phyloP scores from a whole-genome alignment of 257 asterid species.

The Voacanga thouarsii region DNA sequence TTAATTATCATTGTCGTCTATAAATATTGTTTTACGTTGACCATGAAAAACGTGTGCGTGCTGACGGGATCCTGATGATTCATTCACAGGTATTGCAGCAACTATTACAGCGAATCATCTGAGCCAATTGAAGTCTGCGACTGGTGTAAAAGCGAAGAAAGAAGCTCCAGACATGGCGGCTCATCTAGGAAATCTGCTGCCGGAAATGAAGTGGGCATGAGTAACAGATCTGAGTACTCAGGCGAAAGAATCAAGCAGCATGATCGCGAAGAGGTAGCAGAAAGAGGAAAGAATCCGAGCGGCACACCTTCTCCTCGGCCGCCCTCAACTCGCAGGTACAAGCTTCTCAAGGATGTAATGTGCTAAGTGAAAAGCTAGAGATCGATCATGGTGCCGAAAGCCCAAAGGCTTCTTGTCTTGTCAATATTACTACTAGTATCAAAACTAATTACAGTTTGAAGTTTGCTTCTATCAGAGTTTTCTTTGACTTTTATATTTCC shows the following conservation, averaged over 20 bases:
- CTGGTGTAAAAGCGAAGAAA: constrained; percentile 83
- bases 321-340: constrained; percentile 77
- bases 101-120: constrained; percentile 64
- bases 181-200: constrained; percentile 25
- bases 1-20: neutral
- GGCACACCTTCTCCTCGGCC: constrained; percentile 62
- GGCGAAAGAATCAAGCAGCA: constrained; percentile 66
- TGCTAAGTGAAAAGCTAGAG: constrained; percentile 35
- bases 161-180: constrained; percentile 23
- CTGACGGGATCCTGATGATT: neutral
- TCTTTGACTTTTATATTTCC: constrained; percentile 13
- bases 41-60: neutral
- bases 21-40: neutral
- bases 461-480: constrained; percentile 29
- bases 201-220: constrained; percentile 20
- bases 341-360: constrained; percentile 98
- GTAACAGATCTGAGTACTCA: constrained; percentile 47
- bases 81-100: constrained; percentile 75
- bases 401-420: constrained; percentile 16
- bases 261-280: constrained; percentile 48
- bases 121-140: constrained; percentile 66
- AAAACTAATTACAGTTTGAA: constrained; percentile 29
- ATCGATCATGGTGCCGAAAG: neutral
- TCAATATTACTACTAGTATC: constrained; percentile 15
- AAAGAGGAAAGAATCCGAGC: constrained; percentile 45